These are phyloP conservation scores for Penicillium chermesinum DNA, from an alignment of 495 filamentous ascomycete genomes.

Conservation along the genomic window DNA sequence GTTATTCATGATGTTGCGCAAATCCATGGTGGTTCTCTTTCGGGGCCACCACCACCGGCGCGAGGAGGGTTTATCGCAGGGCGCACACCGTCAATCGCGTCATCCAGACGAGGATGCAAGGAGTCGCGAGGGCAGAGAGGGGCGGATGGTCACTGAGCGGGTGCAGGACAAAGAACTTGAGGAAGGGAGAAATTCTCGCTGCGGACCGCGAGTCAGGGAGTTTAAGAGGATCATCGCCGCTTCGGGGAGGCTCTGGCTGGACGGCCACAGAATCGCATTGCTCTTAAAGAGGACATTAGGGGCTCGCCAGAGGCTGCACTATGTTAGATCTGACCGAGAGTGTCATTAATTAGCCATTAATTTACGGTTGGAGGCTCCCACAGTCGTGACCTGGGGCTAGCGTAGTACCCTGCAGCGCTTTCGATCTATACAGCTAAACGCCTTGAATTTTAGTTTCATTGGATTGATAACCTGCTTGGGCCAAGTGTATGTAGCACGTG, in stretches of 20 bases:
- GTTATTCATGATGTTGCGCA: conserved; percentile 50
- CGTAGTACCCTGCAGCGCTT: background rate
- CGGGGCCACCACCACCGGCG: conserved; percentile 19
- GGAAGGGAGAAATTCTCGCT: conserved; percentile 25
- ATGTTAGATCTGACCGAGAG: background rate
- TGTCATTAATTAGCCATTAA: background rate
- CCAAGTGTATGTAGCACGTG: background rate
- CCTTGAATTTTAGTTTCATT: background rate
- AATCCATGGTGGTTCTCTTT: conserved; percentile 42
- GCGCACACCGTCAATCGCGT: conserved; percentile 15
- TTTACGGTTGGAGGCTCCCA: background rate
- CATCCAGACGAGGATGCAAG: conserved; percentile 16
- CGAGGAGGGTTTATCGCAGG: conserved; percentile 14
- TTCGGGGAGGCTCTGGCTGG: conserved; percentile 9
- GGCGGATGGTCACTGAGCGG: conserved; percentile 12
- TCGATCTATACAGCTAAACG: background rate
- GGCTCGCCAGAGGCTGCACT: background rate
- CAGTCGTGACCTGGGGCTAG: background rate
- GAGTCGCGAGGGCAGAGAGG: conserved; percentile 9
- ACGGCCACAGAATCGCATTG: background rate
- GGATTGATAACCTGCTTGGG: no score
- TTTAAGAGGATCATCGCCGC: conserved; percentile 16
- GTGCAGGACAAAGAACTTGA: conserved; percentile 18
- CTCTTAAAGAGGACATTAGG: background rate
- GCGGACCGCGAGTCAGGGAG: conserved; percentile 14